Percentiles rank a stretch among this genome's conserved stretches.
Evolutionary conservation across 352 stramenopile genomes (phyloP).

Genomic region (Phytopythium ostracodes): DNA sequence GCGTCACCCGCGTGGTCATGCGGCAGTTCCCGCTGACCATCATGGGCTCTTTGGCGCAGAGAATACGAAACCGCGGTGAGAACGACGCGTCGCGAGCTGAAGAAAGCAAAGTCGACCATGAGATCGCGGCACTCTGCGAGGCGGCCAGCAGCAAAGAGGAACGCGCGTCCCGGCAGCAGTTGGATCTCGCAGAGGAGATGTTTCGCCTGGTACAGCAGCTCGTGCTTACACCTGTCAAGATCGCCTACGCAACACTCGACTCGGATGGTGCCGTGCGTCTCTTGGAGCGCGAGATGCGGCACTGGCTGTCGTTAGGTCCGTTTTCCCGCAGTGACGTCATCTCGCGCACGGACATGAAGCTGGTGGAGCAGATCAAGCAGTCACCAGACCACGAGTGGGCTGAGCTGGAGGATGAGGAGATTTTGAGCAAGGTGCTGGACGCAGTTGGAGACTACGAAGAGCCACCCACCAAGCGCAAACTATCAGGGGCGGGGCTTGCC

Average conservation of each 20-base stretch:
- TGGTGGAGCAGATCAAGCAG: conserved; percentile 76
- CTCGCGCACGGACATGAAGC: conserved; percentile 58
- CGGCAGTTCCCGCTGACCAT: conserved; percentile 41
- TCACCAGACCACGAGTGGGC: conserved; percentile 42
- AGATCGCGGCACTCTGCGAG: conserved; percentile 5
- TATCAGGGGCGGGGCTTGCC: conserved; percentile 3
- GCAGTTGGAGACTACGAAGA: conserved; percentile 61
- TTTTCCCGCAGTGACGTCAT: conserved; percentile 68
- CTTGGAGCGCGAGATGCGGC: conserved; percentile 68
- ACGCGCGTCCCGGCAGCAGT: conserved; percentile 31
- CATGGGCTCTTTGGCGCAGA: conserved; percentile 5
- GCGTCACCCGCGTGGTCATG: conserved; percentile 52
- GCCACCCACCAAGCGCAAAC: conserved; percentile 11
- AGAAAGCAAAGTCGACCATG: conserved; percentile 12
- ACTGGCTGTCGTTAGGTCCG: conserved; percentile 69
- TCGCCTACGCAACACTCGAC: conserved; percentile 26
- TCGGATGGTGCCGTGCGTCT: conserved; percentile 33
- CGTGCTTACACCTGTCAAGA: conserved; percentile 48
- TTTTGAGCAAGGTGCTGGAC: conserved; percentile 62
- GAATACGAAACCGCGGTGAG: neutral
- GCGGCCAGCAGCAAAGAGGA: conserved; percentile 10
- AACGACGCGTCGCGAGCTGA: conserved; percentile 3
- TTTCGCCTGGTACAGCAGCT: conserved; percentile 61
- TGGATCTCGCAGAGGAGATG: conserved; percentile 57
- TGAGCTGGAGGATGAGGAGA: conserved; percentile 73